Evolutionary conservation across 2,329 filamentous ascomycete genomes (phyloP).

Genomic region (Aurifilum marmelostoma): DNA sequence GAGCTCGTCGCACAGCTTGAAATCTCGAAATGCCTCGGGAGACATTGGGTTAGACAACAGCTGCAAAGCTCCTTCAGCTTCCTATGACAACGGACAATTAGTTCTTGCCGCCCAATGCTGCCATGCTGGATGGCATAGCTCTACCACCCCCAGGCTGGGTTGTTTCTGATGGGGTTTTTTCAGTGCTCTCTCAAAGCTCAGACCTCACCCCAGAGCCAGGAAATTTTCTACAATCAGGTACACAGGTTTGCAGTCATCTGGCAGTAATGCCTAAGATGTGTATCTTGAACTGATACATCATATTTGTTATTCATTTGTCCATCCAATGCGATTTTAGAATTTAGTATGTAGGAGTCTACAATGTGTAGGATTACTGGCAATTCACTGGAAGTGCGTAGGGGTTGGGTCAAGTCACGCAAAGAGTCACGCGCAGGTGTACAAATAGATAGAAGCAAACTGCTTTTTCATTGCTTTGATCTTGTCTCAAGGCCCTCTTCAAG

Average conservation of each 20-base stretch:
- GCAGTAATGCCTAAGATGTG: background rate
- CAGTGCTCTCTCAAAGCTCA: background rate
- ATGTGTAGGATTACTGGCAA: background rate
- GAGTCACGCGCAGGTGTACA: slow-evolving; percentile 1
- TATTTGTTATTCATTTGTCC: background rate
- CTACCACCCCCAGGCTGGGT: background rate
- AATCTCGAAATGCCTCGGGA: background rate
- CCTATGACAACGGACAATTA: background rate
- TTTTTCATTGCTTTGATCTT: slow-evolving; percentile 24
- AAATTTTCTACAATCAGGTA: background rate
- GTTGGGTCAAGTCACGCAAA: background rate
- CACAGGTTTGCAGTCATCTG: background rate
- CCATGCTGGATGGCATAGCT: background rate
- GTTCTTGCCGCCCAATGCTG: background rate
- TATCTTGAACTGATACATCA: background rate
- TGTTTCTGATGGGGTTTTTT: background rate
- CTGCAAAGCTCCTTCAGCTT: background rate
- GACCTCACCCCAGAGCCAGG: background rate
- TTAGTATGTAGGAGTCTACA: too few relatives aligned
- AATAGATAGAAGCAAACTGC: slow-evolving; percentile 25
- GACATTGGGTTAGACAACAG: background rate
- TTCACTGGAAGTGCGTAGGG: background rate
- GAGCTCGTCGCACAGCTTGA: slow-evolving; percentile 13
- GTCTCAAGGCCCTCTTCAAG: slow-evolving; percentile 18
- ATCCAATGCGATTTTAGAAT: too few relatives aligned